Evolutionary conservation across 805 yeast species (phyloP), one percentile per base, ranked within the genome.

Genomic region (Nakazawaea ernobii): DNA sequence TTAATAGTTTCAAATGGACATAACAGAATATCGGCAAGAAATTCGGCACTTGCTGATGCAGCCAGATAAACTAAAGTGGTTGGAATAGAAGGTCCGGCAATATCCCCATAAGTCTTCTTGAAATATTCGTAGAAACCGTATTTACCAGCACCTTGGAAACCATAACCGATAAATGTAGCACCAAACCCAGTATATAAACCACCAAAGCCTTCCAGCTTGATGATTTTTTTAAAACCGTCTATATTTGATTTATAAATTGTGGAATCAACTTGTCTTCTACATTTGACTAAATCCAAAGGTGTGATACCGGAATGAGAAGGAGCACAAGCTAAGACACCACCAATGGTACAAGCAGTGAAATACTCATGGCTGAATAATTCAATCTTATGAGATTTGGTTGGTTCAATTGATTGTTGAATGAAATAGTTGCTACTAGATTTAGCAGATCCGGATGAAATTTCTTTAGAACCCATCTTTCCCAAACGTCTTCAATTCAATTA

Each of bases 1-100:
- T 94, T 92, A 64, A 94, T 86, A 46, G 97, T 90, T 69, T 92
- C 99, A 64, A 84, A 85, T 27, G 98, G 98, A 73, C 98, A 92
- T 53, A 92, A 74, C 50, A 85, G 75, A 35, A 92, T 62, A 68
- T 92, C 98, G 32, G 98, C 97, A 50, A 94, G 63, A 65, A 91
- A 86, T 66, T 92, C 99, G 27, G 98, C 99, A 47, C 89, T 75
- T 6, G 97, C 98, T 51, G 95, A 83, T 11, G 97, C 92, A 42
- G 84, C 82, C 56, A 91, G 69, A 66, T 75, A 92, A 20, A 92
- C 74, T 1, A 80, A 74, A 6, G 96, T 87, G 61, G 80, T 82
- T 28, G 89, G 85, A 41, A 56, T 49, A 45, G 79, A 81, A 37
- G 76, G 78, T 35, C 96, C 94, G 43, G 84, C 75, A 29, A 78